These are phyloP conservation scores for Pittosporum tobira DNA, from an alignment of 129 eudicot species.

Conservation along the genomic window DNA sequence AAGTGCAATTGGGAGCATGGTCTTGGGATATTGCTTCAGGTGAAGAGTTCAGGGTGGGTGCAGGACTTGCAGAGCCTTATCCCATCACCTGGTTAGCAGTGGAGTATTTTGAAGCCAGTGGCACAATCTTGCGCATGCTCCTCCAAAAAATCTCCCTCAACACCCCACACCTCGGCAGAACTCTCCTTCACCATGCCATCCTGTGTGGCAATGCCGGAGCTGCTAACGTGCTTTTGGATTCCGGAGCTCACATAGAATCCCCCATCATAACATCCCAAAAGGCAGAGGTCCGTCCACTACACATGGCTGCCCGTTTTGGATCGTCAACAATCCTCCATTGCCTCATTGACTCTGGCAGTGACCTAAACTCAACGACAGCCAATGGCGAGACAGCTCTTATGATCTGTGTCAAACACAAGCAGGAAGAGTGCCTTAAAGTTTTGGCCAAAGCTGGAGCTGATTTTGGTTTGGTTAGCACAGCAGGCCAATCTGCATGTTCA, in stretches of 20 bases:
- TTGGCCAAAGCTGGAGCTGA: constrained; percentile 64
- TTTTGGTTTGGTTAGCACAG: constrained; percentile 47
- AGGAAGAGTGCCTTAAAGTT: constrained; percentile 50
- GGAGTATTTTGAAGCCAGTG: constrained; percentile 72
- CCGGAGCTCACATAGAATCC: constrained; percentile 49
- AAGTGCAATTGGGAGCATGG: constrained; percentile 87
- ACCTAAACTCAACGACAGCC: constrained; percentile 50
- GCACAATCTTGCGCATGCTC: constrained; percentile 54
- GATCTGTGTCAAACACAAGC: constrained; percentile 52
- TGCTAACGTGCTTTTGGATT: constrained; percentile 39
- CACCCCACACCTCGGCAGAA: constrained; percentile 56
- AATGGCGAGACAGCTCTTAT: constrained; percentile 68
- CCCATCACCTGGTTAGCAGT: constrained; percentile 69
- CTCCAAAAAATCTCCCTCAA: constrained; percentile 51
- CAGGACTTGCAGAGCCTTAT: constrained; percentile 84
- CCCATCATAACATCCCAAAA: constrained; percentile 35
- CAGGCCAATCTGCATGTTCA: constrained; percentile 36
- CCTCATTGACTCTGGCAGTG: constrained; percentile 44
- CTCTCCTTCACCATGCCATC: constrained; percentile 74
- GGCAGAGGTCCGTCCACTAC: constrained; percentile 40
- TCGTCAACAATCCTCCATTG: constrained; percentile 28
- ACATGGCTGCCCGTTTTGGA: constrained; percentile 63
- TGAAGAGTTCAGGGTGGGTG: constrained; percentile 87
- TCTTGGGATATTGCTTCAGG: constrained; percentile 73
- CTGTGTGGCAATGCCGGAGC: constrained; percentile 55